Percentiles rank a stretch among this genome's conserved stretches.
Evolutionary conservation across 176 grass and related monocot genomes (phyloP).

Genomic region (Tillandsia fasciculata): DNA sequence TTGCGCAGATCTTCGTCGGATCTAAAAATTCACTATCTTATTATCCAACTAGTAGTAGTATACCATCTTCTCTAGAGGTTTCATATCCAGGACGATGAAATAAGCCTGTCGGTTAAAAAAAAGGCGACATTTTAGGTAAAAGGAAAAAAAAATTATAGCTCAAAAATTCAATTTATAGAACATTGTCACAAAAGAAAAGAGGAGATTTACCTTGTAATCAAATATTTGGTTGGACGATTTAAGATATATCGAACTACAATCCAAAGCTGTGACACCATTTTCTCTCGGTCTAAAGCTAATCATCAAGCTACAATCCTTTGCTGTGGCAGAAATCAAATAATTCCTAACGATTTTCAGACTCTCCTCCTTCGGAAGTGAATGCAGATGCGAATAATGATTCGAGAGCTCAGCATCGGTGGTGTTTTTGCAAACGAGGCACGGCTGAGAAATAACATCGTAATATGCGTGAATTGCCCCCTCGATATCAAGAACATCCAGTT

Average conservation of each 20-base stretch:
- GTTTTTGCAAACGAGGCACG: conserved; percentile 56
- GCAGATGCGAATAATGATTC: conserved; percentile 41
- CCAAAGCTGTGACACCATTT: conserved; percentile 18
- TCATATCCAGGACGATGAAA: conserved; percentile 84
- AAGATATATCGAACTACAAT: conserved; percentile 58
- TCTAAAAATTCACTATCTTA: conserved; percentile 61
- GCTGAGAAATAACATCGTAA: conserved; percentile 58
- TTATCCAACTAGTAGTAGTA: conserved; percentile 63
- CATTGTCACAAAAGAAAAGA: not conserved
- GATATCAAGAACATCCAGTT: conserved; percentile 79
- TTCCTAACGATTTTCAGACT: conserved; percentile 63
- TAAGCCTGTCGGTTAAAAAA: conserved; percentile 28
- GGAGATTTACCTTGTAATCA: conserved; percentile 71
- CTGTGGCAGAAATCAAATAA: conserved; percentile 69
- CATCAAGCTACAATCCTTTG: conserved; percentile 93
- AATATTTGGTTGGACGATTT: conserved; percentile 49
- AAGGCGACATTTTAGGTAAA: conserved; percentile 2
- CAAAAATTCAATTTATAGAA: not conserved
- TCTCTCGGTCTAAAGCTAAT: conserved; percentile 59
- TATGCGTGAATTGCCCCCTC: conserved; percentile 92
- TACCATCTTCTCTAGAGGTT: conserved; percentile 70
- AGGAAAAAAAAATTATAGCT: not conserved
- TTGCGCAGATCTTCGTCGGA: not conserved
- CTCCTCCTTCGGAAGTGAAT: conserved; percentile 54
- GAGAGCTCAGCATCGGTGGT: conserved; percentile 43